Base-by-base conservation (phyloP, 2,329 filamentous ascomycete species). In the Neofusicoccum sp. region DNA sequence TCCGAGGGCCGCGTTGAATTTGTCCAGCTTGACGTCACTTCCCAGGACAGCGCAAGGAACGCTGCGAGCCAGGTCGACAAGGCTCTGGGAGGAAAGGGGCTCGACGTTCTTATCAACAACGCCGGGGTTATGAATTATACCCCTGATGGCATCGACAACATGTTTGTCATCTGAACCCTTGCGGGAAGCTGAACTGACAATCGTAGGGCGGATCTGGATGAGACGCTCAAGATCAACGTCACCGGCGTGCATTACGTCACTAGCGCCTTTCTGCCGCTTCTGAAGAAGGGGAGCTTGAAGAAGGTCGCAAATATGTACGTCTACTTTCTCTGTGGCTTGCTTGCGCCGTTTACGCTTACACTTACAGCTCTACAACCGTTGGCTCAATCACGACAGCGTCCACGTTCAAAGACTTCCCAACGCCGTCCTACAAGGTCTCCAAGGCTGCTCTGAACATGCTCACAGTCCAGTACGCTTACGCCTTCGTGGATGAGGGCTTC, bases 391-490 rank as follows among this genome's bases (percentile, higher is more conserved):
- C 70, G 22, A 61, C 68, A 64, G 71, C 72, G 0, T 11, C 66
- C 0, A 50, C 48, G 3, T 77, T 65, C 61, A 60, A 47, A 1
- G 43, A 59, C 1, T 63, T 69, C 12, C 72, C 74, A 0, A 47
- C 65, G 0, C 78, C 78, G 0, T 73, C 76, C 0, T 80, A 80
- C 73, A 76, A 80, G 64, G 74, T 83, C 66, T 76, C 78, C 14
- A 84, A 84, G 65, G 76, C 81, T 0, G 80, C 80, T 0, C 62
- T 83, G 64, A 81, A 82, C 64, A 78, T 79, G 71, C 67, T 84
- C 39, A 83, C 79, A 1, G 73, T 78, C 0, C 80, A 81, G 64
- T 82, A 78, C 50, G 74, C 79, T 0, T 56, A 72, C 5, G 68
- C 72, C 0, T 75, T 76, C 47, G 73, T 65, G 2, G 64, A 75